phyloP scores from a whole-genome alignment of 371 early-diverging fungal species.

The Mucor piriformis region DNA sequence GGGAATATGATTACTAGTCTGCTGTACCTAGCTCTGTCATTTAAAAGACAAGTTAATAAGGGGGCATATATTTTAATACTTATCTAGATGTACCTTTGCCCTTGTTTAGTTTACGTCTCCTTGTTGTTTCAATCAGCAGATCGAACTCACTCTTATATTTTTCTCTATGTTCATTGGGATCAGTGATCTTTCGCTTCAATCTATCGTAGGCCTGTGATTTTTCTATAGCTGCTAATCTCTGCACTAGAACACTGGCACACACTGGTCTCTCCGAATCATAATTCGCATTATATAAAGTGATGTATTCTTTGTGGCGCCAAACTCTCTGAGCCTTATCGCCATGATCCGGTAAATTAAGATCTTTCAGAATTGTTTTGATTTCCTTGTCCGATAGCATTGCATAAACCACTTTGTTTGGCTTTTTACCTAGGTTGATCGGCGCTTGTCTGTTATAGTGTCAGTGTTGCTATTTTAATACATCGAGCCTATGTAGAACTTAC shows the following conservation, averaged over 20 bases:
- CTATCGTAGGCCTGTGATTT: neutral
- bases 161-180: slow-evolving; percentile 19
- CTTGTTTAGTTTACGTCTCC: neutral
- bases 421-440: slow-evolving; percentile 10
- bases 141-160: neutral
- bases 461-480: too few species aligned
- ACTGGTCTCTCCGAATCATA: slow-evolving; percentile 25
- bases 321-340: slow-evolving; percentile 24
- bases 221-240: slow-evolving; percentile 16
- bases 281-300: slow-evolving; percentile 28
- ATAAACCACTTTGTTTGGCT: slow-evolving; percentile 13
- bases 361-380: slow-evolving; percentile 4
- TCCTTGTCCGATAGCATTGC: slow-evolving; percentile 18
- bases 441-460: neutral
- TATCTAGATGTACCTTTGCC: neutral
- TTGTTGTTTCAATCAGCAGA: neutral
- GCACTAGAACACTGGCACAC: slow-evolving; percentile 11
- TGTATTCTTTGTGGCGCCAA: slow-evolving; percentile 31
- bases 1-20: too few species aligned
- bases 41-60: too few species aligned
- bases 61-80: too few species aligned
- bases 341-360: slow-evolving; percentile 15
- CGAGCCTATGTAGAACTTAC: neutral
- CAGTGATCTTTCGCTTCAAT: slow-evolving; percentile 9
- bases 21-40: too few species aligned